These are phyloP conservation scores for Scedosporium dehoogii DNA, from an alignment of 2,329 filamentous ascomycete species.

Conservation along the genomic window DNA sequence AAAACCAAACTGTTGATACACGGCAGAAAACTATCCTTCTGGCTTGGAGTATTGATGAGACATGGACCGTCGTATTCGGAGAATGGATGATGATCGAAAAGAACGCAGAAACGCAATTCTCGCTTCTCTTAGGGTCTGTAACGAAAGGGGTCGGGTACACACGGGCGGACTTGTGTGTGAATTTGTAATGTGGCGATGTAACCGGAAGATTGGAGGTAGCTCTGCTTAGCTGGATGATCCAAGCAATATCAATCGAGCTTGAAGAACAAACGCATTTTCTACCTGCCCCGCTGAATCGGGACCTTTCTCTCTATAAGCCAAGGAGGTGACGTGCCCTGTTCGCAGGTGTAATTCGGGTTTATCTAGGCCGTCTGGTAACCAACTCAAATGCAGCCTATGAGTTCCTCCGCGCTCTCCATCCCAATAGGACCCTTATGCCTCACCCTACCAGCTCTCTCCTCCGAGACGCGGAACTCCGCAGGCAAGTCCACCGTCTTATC, in stretches of 20 bases:
- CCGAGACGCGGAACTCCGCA: slow-evolving; percentile 27
- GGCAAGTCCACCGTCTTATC: slow-evolving; percentile 33
- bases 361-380: not conserved
- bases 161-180: not conserved
- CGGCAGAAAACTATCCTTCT: not conserved
- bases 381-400: not conserved
- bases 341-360: not conserved
- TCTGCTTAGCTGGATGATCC: too few relatives aligned
- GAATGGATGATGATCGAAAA: not conserved
- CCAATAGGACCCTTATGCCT: not conserved
- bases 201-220: not conserved
- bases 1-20: not conserved
- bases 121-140: not conserved
- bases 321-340: too few relatives aligned
- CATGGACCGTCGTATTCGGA: not conserved
- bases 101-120: not conserved
- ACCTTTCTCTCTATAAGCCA: too few relatives aligned
- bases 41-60: not conserved
- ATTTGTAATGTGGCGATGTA: not conserved
- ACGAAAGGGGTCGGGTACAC: not conserved
- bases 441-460: slow-evolving; percentile 12
- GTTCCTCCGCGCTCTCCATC: not conserved
- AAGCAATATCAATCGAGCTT: too few relatives aligned
- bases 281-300: too few relatives aligned
- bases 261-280: too few relatives aligned